Conservation (phyloP, 2,329 filamentous ascomycete genomes). For the Helotiales sp. region DNA sequence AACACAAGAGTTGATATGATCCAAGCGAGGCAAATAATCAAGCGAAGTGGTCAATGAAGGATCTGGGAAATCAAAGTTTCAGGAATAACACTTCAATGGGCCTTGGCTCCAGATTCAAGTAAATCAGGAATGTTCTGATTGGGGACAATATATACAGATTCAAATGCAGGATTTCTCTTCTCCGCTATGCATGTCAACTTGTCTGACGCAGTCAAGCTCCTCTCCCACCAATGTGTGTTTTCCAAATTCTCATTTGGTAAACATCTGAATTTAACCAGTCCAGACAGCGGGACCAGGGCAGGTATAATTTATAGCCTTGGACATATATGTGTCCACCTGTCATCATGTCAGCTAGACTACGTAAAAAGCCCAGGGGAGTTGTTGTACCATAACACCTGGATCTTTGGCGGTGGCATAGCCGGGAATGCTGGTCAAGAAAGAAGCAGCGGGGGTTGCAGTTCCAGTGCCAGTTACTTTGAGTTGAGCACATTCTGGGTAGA, state of each 20-base stretch:
- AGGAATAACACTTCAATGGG: not conserved
- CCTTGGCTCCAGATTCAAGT: not conserved
- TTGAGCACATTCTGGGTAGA: constrained; percentile 63
- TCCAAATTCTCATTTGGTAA: too few relatives aligned
- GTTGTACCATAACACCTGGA: constrained; percentile 44
- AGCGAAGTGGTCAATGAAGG: not conserved
- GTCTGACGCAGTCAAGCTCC: not conserved
- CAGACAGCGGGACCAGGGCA: constrained; percentile 55
- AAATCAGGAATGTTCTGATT: not conserved
- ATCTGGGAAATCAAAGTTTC: not conserved
- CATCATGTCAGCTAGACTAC: constrained; percentile 11
- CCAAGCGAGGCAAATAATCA: not conserved
- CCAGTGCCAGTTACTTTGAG: constrained; percentile 56
- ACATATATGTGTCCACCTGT: constrained; percentile 54
- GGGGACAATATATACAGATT: not conserved
- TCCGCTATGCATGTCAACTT: not conserved
- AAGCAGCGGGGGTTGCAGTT: constrained; percentile 45
- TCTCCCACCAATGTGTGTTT: not conserved
- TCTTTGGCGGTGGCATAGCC: constrained; percentile 32
- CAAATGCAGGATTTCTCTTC: not conserved
- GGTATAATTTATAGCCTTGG: constrained; percentile 52
- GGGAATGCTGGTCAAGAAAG: constrained; percentile 36
- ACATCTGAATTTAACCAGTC: constrained; percentile 34
- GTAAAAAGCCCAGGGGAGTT: not conserved
- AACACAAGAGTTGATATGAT: not conserved